Conservation (phyloP, 1,284 basidiomycete genomes). For the Polyporus tsugae region DNA sequence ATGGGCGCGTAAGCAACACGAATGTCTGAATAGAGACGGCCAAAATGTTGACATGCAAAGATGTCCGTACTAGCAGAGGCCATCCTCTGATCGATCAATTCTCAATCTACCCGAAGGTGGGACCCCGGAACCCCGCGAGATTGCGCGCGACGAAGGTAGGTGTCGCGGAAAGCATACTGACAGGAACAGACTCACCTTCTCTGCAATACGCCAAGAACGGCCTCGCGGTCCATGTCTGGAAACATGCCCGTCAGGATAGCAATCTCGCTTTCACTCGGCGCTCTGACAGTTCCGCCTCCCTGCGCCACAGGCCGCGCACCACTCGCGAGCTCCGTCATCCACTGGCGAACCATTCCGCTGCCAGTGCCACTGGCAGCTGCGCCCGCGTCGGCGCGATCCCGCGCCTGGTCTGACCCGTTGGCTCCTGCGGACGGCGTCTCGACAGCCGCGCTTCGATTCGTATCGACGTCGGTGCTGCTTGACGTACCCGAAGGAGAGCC, state of each 20-base stretch:
- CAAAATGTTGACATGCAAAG: background rate
- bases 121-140: background rate
- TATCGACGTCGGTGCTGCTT: background rate
- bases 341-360: constrained; percentile 71
- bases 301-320: constrained; percentile 52
- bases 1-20: constrained; percentile 6
- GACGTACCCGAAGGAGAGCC: constrained; percentile 1
- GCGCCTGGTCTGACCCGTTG: constrained; percentile 15
- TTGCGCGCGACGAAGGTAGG: background rate
- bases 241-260: constrained; percentile 82
- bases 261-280: constrained; percentile 81
- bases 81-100: constrained; percentile 4
- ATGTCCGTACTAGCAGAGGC: background rate
- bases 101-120: background rate
- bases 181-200: constrained; percentile 66
- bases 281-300: constrained; percentile 60
- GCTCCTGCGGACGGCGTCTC: constrained; percentile 19
- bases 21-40: background rate
- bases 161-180: background rate
- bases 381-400: constrained; percentile 12
- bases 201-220: constrained; percentile 82
- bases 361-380: constrained; percentile 20
- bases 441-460: constrained; percentile 10
- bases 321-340: constrained; percentile 84
- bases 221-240: constrained; percentile 77